Base-by-base conservation (phyloP, 1,284 basidiomycete species). In the Mrakiaceae sp. region DNA sequence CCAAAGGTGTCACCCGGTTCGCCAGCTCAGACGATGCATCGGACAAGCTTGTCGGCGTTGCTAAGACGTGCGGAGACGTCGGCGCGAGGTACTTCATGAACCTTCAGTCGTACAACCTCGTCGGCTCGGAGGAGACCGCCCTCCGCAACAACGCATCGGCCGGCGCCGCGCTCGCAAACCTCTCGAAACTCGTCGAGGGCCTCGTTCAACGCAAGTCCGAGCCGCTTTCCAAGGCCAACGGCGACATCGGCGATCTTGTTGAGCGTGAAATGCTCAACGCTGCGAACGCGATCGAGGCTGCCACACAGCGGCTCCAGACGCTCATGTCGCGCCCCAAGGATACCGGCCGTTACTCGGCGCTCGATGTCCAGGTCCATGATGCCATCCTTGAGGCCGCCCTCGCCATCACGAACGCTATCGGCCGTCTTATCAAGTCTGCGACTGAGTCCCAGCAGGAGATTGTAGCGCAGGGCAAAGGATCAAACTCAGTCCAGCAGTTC, bases 401-500 rank as follows among this genome's bases (percentile, higher is more conserved):
- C 76, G 90, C 89, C 6, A 98, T 98, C 79, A 96, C 95, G 40
- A 89, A 81, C 71, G 95, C 95, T 50, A 98, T 99, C 72, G 89
- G 85, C 4, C 86, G 93, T 43, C 84, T 99, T 67, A 98, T 99
- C 74, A 84, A 89, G 74, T 94, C 95, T 5, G 94, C 96, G 4
- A 97, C 95, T 1, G 95, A 95, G 60, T 94, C 90, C 57, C 96
- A 99, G 77, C 86, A 97, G 75, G 96, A 99, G 78, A 99, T 98
- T 68, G 96, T 98, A 58, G 86, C 88, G 4, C 87, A 95, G 77
- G 96, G 96, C 68, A 89, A 86, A 75, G 95, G 95, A 5, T 87
- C 90, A 10, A 91, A 86, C 74, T 85, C 91, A 40, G 84, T 81
- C 27, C 92, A 96, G 77, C 95, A 98, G 73, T 99, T 99, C 83